Evolutionary conservation across 2,329 filamentous ascomycete species (phyloP), one percentile per base, ranked within the genome.

Genomic region (Aspergillus spinulosporus): DNA sequence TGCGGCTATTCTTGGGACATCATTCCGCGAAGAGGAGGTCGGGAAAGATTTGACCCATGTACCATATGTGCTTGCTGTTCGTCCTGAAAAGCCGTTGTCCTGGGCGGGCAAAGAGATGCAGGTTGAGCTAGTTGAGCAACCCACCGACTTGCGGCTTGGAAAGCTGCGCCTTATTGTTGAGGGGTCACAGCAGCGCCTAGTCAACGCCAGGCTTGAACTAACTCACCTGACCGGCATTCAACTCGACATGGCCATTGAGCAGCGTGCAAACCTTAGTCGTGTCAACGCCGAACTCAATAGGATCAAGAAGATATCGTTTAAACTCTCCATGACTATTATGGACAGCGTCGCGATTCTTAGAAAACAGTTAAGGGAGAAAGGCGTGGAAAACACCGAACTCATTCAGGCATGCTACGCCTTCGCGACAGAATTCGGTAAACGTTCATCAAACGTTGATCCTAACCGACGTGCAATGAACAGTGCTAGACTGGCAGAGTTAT

Each of bases 381-480:
- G 88, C 6, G 84, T 93, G 62, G 88, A 94, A 62, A 96, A 93
- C 70, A 92, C 96, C 66, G 94, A 99, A 68, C 84, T 99, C 31
- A 94, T 99, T 61, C 94, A 99, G 73, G 96, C 92, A 4, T 99
- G 93, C 75, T 99, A 97, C 72, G 89, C 95, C 40, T 99, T 97
- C 68, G 94, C 94, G n/a, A 97, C 94, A 0, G 94, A 99, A 72
- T 99, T 99, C 64, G 94, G 94, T 44, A 93, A 97, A 72, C 88
- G 94, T 62, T 97, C 93, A 2, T 84, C 96, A 49, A 85, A 94
- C 15, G 94, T 99, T 86, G 94, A 99, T 74, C 89, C 90, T 72
- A 97, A 96, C 70, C 82, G 94, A 54, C 88, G 93, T 49, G 90
- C 95, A 64, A 95, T 97, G 90, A 97, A 97, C 76, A 97, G 96